Percentiles rank a stretch among this genome's conserved stretches.
These are phyloP conservation scores for Pseudogymnoascus sp. DNA, from an alignment of 2,329 filamentous ascomycete species.

Conservation along the genomic window DNA sequence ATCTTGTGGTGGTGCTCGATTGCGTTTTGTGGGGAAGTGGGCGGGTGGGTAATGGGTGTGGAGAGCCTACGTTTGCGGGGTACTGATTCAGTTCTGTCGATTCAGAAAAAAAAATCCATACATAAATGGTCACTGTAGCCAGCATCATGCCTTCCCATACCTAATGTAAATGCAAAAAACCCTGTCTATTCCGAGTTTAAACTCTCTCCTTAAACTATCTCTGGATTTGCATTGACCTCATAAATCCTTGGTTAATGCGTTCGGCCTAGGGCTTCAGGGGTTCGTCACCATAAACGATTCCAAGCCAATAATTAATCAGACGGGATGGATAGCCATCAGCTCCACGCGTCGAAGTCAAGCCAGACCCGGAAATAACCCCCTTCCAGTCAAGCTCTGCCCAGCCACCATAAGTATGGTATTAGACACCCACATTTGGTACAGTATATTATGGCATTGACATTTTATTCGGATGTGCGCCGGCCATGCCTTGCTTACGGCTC, in stretches of 20 bases:
- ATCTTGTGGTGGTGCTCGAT: background rate
- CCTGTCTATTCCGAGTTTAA: background rate
- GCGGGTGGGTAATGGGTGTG: background rate
- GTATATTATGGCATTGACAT: background rate
- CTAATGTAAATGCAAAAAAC: background rate
- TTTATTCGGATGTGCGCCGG: background rate
- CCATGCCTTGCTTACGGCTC: background rate
- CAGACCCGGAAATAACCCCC: background rate
- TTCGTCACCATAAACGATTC: background rate
- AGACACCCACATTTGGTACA: background rate
- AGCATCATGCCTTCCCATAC: background rate
- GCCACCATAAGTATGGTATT: background rate
- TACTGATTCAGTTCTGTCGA: background rate
- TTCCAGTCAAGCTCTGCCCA: background rate
- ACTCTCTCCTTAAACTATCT: background rate
- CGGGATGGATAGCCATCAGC: background rate
- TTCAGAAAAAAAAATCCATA: background rate
- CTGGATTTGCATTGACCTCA: background rate
- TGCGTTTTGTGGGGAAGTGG: background rate
- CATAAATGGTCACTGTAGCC: background rate
- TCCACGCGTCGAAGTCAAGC: background rate
- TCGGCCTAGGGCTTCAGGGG: background rate
- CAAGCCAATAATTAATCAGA: background rate
- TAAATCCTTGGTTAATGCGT: background rate
- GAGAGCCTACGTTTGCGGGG: background rate